Base-by-base conservation (phyloP, 2,329 filamentous ascomycete genomes). In the Teratosphaeria gauchensis region DNA sequence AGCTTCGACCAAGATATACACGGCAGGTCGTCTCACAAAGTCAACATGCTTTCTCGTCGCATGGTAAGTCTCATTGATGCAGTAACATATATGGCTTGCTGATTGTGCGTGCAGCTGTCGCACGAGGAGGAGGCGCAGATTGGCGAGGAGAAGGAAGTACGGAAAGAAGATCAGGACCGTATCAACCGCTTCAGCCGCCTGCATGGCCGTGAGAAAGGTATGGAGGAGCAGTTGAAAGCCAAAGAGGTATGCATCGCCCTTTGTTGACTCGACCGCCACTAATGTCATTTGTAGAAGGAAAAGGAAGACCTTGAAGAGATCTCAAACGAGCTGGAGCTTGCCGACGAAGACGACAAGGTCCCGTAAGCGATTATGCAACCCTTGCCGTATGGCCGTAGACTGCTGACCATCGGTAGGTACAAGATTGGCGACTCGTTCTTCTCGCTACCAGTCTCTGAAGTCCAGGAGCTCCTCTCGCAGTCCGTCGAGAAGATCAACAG, bases 301-400 rank as follows among this genome's bases (percentile, higher is more conserved):
- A 97, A 96, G 77, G 94, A 99, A 75, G 94, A 97, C 71, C 83
- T 97, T 3, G 92, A 97, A 72, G 94, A 99, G 74, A 83, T 99
- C 57, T 88, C 87, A 1, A 89, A 82, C 57, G 94, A 99, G 74
- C 81, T 99, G 53, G 94, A 99, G 76, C 84, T 99, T 19, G 90
- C 90, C 56, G 92, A 97, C 73, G 94, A 99, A 73, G 92, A 97
- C 67, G 91, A 96, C 56, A 85, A 88, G 69, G 86, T 99, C 24
- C 92, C 90, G 89, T 96, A 82, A 73, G 86, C 77, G 32, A 33
- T 38, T n/a, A 19, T 32, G 7, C 14, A 28, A 55, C n/a, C n/a
- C 16, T 16, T 46, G 2, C 12, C 16, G n/a, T 19, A 31, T 14
- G 21, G 48, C 6, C 21, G 21, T 48, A 30, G 30, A 19, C 24